phyloP scores from a whole-genome alignment of 2,329 filamentous ascomycete species.

The Fusarium mangiferae region DNA sequence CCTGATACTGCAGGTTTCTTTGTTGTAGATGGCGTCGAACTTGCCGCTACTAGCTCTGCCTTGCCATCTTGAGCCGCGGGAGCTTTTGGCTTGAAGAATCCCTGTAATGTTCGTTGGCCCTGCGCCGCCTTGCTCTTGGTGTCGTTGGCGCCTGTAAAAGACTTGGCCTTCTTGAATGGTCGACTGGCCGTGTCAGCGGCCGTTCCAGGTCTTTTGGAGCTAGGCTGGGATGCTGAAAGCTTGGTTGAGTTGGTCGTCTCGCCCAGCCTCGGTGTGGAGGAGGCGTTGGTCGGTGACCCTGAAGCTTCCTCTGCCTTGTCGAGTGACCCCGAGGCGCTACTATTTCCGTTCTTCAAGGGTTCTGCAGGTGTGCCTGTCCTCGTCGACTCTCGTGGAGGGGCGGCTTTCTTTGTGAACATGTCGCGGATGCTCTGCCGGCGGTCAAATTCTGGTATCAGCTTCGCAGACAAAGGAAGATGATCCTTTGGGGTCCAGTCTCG shows the following conservation, averaged over 20 bases:
- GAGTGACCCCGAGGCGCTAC: not conserved
- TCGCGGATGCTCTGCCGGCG: conserved; percentile 86
- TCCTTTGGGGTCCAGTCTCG: conserved; percentile 75
- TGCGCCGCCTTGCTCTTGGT: conserved; percentile 48
- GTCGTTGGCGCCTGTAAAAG: conserved; percentile 31
- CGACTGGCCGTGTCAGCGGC: conserved; percentile 9
- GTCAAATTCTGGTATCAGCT: conserved; percentile 87
- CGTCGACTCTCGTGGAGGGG: conserved; percentile 1
- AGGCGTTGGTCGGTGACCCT: not conserved
- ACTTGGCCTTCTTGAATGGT: conserved; percentile 44
- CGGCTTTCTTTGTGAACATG: conserved; percentile 75
- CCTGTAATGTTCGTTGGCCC: conserved; percentile 71
- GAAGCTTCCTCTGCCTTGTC: not conserved
- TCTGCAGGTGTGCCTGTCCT: not conserved
- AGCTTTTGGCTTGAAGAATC: conserved; percentile 76
- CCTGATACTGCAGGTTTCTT: conserved; percentile 17
- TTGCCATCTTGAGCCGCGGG: conserved; percentile 18
- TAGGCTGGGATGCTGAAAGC: not conserved
- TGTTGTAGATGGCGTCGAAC: conserved; percentile 24
- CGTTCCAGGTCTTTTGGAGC: conserved; percentile 32
- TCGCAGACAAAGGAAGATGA: conserved; percentile 79
- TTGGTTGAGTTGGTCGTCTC: not conserved
- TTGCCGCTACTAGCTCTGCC: conserved; percentile 1
- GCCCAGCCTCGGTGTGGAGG: not conserved
- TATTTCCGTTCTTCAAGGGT: not conserved